These are phyloP conservation scores for Xylaria digitata DNA, from an alignment of 2,329 filamentous ascomycete genomes.

Conservation along the genomic window DNA sequence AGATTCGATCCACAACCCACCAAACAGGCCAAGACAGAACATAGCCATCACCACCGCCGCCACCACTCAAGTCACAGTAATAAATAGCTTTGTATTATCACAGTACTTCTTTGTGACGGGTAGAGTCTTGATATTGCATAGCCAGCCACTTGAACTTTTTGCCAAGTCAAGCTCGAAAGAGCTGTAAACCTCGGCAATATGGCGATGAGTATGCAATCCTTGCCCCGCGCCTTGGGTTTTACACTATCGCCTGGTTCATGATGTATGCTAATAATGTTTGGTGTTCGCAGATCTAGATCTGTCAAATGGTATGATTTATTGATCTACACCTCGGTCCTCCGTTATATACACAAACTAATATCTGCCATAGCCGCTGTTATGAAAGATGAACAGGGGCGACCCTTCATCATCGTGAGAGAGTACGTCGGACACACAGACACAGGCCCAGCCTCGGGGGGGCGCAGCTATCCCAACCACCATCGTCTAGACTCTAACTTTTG, in stretches of 20 bases:
- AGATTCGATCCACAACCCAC: slow-evolving; percentile 35
- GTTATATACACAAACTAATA: slow-evolving; percentile 37
- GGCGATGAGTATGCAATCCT: slow-evolving; percentile 66
- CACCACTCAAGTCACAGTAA: slow-evolving; percentile 1
- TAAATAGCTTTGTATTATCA: slow-evolving; percentile 13
- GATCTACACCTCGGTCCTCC: slow-evolving; percentile 29
- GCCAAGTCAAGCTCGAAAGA: slow-evolving; percentile 46
- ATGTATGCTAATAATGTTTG: slow-evolving; percentile 40
- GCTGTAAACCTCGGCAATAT: slow-evolving; percentile 56
- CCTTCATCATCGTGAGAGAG: slow-evolving; percentile 99
- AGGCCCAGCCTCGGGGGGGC: background rate
- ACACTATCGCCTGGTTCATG: background rate
- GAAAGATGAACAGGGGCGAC: slow-evolving; percentile 97
- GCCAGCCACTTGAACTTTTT: background rate
- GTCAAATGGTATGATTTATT: slow-evolving; percentile 74
- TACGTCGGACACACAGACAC: slow-evolving; percentile 62
- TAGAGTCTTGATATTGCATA: slow-evolving; percentile 3
- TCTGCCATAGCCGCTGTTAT: slow-evolving; percentile 72
- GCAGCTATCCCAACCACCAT: slow-evolving; percentile 17
- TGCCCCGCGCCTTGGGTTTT: slow-evolving; percentile 35
- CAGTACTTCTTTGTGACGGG: background rate
- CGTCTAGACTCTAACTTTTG: slow-evolving; percentile 36
- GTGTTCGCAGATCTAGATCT: slow-evolving; percentile 77
- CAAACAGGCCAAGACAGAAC: slow-evolving; percentile 24
- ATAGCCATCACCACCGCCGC: background rate